Conservation (phyloP, 2,329 filamentous ascomycete genomes). For the Escovopsis sp. region DNA sequence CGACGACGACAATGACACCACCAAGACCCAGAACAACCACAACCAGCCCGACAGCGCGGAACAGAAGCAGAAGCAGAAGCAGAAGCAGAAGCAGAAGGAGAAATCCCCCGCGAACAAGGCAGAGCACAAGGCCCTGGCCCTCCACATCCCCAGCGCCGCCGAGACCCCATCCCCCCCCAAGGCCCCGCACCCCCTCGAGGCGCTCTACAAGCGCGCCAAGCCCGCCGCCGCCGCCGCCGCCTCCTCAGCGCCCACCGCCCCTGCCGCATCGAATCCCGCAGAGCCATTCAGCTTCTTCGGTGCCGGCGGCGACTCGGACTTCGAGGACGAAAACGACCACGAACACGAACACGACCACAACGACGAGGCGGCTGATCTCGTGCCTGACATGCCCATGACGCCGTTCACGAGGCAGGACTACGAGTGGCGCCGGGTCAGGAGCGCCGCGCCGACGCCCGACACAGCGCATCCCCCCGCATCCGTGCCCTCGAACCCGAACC, state of each 20-base stretch:
- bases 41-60: too few species aligned
- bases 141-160: conserved; percentile 35
- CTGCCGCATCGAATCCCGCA: conserved; percentile 18
- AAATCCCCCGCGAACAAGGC: conserved; percentile 2
- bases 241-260: too few species aligned
- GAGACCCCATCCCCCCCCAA: conserved; percentile 30
- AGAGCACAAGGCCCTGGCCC: conserved; percentile 29
- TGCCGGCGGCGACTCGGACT: conserved; percentile 28
- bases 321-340: conserved; percentile 24
- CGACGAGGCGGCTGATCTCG: conserved; percentile 22
- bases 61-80: too few species aligned
- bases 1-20: background rate
- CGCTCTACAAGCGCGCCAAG: conserved; percentile 68
- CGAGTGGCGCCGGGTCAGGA: conserved; percentile 60
- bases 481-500: too few species aligned
- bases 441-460: conserved; percentile 87
- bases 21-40: too few species aligned
- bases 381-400: conserved; percentile 49
- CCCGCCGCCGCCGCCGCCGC: conserved; percentile 15
- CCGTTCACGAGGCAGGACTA: conserved; percentile 72
- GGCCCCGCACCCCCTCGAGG: conserved; percentile 70
- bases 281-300: conserved; percentile 67
- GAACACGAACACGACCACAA: conserved; percentile 16
- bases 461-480: conserved; percentile 51
- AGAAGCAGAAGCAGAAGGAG: background rate